Evolutionary conservation across 305 asterid species (phyloP), one percentile per base, ranked within the genome.

Genomic region (Fraxinus platypoda): DNA sequence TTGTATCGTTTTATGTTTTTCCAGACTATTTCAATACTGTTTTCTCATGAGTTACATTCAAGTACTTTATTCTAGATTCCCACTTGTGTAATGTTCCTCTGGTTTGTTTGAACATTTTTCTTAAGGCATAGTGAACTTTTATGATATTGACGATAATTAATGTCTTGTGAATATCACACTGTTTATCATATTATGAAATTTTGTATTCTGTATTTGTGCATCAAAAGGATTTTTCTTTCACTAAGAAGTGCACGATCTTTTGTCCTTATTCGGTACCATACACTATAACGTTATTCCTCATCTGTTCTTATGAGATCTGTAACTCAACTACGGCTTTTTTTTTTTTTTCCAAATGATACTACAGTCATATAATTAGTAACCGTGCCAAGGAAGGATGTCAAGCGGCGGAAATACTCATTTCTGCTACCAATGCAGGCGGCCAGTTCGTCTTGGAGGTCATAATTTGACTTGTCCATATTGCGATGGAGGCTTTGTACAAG

Each of bases 361-460:
- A 31, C 72, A 12, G 33, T 62, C 13, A 62, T 62, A 62, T 62
- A 2, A 62, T 17, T n/a, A 23, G 31, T 25, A 62, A 31, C 33
- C 0, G 33, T 3, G 23, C 72, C 72, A 78, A 34, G 11, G 76
- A 82, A 86, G 66, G 80, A 95, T 95, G 98, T 95, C 98, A 37
- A 92, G 95, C 86, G 90, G 91, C 74, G 91, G 93, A 83, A 87
- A 89, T 78, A 94, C 95, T 75, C 98, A 95, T 77, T 95, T 97
- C 98, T 93, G 99, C 90, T 85, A 94, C 88, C 97, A 93, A 82
- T 95, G 99, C 90, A 83, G 57, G 81, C 91, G 84, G 73, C 92
- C 97, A 52, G 86, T 95, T 83, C 90, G 88, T 64, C 91, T 93
- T 76, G 87, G 62, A 21, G 88, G 89, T 57, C 85, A 78, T 80